Evolutionary conservation across 140 eudicot species (phyloP), one percentile per base, ranked within the genome.

Genomic region (Bidens hawaiensis): DNA sequence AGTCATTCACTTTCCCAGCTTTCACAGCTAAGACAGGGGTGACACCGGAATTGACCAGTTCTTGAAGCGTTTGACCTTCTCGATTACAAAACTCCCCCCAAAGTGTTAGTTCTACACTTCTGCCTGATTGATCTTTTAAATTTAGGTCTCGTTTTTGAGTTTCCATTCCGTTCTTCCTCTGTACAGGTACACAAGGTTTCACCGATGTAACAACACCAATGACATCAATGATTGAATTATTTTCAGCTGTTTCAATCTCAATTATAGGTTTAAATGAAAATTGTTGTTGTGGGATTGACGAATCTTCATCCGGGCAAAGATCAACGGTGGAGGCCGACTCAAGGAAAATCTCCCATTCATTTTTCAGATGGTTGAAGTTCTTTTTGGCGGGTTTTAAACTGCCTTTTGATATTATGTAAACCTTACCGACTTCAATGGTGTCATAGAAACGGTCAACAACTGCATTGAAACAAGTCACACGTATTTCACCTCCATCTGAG

Each of bases 51-150:
- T 83, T 86, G 15, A 79, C 78, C 78, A 85, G 51, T 34, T 81
- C 95, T 60, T 93, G 95, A 40, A 93, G 81, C 26, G 71, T 73
- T 67, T 88, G 96, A 28, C 99, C 99, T 81, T 88, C 99, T 36
- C 84, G 64, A 28, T 88, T 93, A 75, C 99, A 93, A 41, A 88
- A 82, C 65, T 88, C 99, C n/a, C 99, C 99, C 99, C 99, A 93
- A 16, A 93, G 84, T 12, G 99, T 85, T 70, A 93, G 54, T 53
- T 93, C 99, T 4, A 93, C 88, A 30, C 93, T 88, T 55, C 60
- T 42, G n/a, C 82, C 89, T 6, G 99, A 88, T 57, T 83, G 86
- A 71, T 93, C 99, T 79, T 88, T 93, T 53, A 93, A 40, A 60
- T 72, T 85, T 23, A 93, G 50, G 38, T 78, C 77, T 75, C 99